phyloP scores from a whole-genome alignment of 345 rosid genomes.

The Eucalyptus tenuipes region DNA sequence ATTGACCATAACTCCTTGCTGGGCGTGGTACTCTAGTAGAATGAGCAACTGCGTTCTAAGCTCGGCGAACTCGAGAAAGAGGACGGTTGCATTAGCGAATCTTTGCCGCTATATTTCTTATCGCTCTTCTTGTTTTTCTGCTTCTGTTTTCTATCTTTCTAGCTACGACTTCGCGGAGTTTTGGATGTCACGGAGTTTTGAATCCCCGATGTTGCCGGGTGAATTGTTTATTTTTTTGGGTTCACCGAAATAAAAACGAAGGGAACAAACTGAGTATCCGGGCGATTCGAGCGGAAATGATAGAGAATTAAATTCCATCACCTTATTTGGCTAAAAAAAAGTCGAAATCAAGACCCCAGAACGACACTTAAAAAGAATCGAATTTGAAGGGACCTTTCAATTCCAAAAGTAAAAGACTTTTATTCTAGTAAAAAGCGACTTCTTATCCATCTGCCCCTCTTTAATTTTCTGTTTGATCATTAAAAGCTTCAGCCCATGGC shows the following conservation, averaged over 20 bases:
- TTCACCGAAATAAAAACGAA: background rate
- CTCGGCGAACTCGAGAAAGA: background rate
- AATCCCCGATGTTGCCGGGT: background rate
- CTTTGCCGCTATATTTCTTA: background rate
- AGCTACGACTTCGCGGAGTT: background rate
- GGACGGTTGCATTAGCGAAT: background rate
- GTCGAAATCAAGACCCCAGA: background rate
- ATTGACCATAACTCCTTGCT: background rate
- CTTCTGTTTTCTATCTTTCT: background rate
- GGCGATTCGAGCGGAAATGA: background rate
- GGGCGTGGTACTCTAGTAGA: background rate
- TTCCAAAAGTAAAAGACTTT: background rate
- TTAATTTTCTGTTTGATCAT: background rate
- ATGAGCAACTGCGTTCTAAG: background rate
- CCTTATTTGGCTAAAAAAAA: background rate
- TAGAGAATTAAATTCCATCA: background rate
- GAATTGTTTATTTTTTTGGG: background rate
- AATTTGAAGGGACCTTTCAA: background rate
- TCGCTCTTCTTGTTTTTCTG: background rate
- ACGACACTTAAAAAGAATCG: background rate
- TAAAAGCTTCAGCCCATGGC: constrained; percentile 11
- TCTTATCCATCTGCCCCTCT: background rate
- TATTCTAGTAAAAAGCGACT: background rate
- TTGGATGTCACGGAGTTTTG: background rate
- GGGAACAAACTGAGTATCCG: background rate